These are phyloP conservation scores for Trichosporon faecale DNA, from an alignment of 1,284 basidiomycete species.

Conservation along the genomic window DNA sequence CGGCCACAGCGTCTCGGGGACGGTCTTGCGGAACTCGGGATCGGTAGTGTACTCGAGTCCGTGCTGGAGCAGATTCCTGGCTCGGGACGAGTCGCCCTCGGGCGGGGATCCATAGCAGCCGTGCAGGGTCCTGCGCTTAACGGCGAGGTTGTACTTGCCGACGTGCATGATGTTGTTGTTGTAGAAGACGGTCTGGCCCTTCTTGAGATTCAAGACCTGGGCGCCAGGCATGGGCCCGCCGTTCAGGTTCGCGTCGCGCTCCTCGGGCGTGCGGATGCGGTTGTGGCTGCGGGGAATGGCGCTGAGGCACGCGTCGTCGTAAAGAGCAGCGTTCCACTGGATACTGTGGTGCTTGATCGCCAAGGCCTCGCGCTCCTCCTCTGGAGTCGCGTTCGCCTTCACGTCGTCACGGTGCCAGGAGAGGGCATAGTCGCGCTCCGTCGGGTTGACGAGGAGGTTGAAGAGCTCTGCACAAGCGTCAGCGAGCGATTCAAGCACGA, in stretches of 20 bases:
- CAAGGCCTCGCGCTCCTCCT: conserved; percentile 64
- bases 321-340: conserved; percentile 81
- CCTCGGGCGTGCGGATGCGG: conserved; percentile 60
- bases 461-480: conserved; percentile 63
- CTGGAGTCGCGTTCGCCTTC: conserved; percentile 60
- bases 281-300: conserved; percentile 70
- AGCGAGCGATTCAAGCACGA: conserved; percentile 10
- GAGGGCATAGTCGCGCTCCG: conserved; percentile 65
- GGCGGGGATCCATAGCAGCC: conserved; percentile 64
- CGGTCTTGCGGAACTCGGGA: conserved; percentile 56
- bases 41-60: conserved; percentile 59
- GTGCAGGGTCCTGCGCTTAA: conserved; percentile 67
- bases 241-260: conserved; percentile 60
- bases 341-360: conserved; percentile 65
- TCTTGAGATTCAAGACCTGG: conserved; percentile 60
- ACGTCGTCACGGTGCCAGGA: conserved; percentile 82
- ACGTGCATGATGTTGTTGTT: conserved; percentile 64
- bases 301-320: conserved; percentile 69
- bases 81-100: conserved; percentile 63
- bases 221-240: conserved; percentile 68
- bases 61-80: conserved; percentile 76
- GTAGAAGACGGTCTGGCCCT: conserved; percentile 76
- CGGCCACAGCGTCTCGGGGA: conserved; percentile 56
- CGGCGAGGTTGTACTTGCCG: conserved; percentile 57
- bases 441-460: conserved; percentile 73